Evolutionary conservation across 352 stramenopile species (phyloP), one percentile per base, ranked within the genome.

Genomic region (Pythium monospermum): DNA sequence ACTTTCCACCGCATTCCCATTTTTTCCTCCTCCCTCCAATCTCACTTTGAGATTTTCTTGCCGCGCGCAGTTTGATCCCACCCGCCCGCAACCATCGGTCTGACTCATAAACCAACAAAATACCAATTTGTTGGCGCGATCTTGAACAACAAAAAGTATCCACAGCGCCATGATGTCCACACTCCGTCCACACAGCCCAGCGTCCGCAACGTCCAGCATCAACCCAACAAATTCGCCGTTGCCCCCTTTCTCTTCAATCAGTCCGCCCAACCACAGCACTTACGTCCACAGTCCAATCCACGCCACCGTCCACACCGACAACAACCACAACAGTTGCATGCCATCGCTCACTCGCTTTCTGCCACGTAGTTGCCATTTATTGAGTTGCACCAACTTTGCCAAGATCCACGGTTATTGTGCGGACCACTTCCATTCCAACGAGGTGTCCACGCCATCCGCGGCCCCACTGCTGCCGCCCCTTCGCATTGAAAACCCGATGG

Each of bases 361-460:
- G 15, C 60, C 70, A 19, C 69, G 71, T 43, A 73, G 73, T 49
- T 85, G 73, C 53, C 66, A 53, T 28, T 66, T 73, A 45, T 58
- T 69, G 15, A 69, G 73, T 26, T 87, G 79, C 45, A 59, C 66
- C 50, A 81, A 84, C 65, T 79, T 81, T 38, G 67, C 74, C 58
- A 83, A 83, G 57, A 75, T 81, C 71, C 70, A 87, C 46, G 71
- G 77, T 15, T 75, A 71, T 50, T 86, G 76, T 53, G 71, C 76
- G 22, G 66, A 78, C 39, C 76, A 91, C 53, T 76, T 73, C 51
- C 68, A 83, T 22, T 56, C 63, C 33, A 36, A 50, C 22, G 47
- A 48, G 19, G 7, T 13, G 7, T 13, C 30, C 30, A 35, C 8
- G 7, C 8, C 8, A 8, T 35, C 30, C 8, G 8, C 30, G 7